phyloP scores from a whole-genome alignment of 2,329 filamentous ascomycete species.

The Aspergillus ibericus region DNA sequence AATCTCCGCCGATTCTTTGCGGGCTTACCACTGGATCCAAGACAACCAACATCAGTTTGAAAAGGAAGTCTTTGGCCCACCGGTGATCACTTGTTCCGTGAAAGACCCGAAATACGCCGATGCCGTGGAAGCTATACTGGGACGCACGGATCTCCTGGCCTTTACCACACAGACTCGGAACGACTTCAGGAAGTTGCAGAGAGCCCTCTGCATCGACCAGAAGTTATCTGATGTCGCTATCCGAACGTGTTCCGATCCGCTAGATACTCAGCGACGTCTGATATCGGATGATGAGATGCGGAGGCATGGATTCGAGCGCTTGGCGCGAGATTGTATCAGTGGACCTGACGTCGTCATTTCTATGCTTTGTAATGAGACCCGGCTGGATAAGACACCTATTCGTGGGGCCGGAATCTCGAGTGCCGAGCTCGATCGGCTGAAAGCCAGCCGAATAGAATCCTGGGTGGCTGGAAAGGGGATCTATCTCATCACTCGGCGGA shows the following conservation, averaged over 20 bases:
- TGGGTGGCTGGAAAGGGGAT: conserved; percentile 69
- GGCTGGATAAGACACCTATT: conserved; percentile 68
- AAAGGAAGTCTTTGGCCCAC: conserved; percentile 75
- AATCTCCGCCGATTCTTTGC: conserved; percentile 63
- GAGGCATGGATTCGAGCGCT: conserved; percentile 71
- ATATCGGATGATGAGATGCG: conserved; percentile 57
- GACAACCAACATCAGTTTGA: conserved; percentile 68
- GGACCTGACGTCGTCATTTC: conserved; percentile 82
- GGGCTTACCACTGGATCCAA: conserved; percentile 80
- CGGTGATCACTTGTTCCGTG: conserved; percentile 76
- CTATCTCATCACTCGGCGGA: conserved; percentile 68
- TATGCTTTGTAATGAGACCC: conserved; percentile 77
- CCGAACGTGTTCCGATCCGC: conserved; percentile 58
- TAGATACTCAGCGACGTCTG: conserved; percentile 58
- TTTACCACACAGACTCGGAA: conserved; percentile 74
- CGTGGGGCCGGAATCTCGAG: conserved; percentile 63
- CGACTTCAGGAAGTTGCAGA: conserved; percentile 73
- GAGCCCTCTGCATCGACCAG: conserved; percentile 63
- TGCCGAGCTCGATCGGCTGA: conserved; percentile 66
- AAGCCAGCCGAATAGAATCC: conserved; percentile 57
- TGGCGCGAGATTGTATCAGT: conserved; percentile 73
- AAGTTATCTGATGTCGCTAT: conserved; percentile 70
- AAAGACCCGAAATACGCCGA: conserved; percentile 68
- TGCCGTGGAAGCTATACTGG: conserved; percentile 60
- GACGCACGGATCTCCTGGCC: conserved; percentile 54